Evolutionary conservation across 768 basidiomycete species (phyloP), one percentile per base, ranked within the genome.

Genomic region (Podaxis sp.): DNA sequence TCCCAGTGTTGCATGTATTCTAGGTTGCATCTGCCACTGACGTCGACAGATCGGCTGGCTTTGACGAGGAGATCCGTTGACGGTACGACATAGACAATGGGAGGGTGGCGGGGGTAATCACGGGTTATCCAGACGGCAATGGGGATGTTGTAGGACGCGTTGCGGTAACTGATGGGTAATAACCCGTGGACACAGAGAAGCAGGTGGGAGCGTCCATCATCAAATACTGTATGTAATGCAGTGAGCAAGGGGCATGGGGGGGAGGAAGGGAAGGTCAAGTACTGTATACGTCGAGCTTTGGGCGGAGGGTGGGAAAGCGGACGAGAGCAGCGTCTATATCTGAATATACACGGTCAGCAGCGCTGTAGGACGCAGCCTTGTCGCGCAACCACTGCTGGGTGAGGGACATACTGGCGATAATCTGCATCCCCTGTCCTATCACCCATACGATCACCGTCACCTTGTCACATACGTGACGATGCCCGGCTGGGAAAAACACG

Each of bases 161-260:
- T 76, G 54, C 90, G 83, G 77, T 87, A 96, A 0, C 83, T 75
- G 68, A 99, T 97, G 3, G 95, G 95, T 0, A 99, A 80, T 4
- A 98, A 84, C 9, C 97, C 97, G 70, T 97, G 92, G 2, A 96
- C 68, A 66, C 93, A 95, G 61, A 99, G 87, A 28, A 99, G 84
- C 17, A 98, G 82, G 70, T 96, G 94, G 0, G 93, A 89, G 40
- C 96, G 87, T 52, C 97, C 97, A 67, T 97, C 94, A 74, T 99
- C 95, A 77, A 92, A 95, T 0, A 92, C 94, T 97, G 67, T 52
- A 49, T 24, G 61, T 55, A 68, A 40, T 59, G 52, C 58, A 65
- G 48, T 57, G 52, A 65, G 52, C 63, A 51, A 52, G 55, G 63
- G 59, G 42, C 64, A 51, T 28, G 30, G 17, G 53, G 53, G 52